Conservation (phyloP, 176 grass and related monocot genomes). For the Themeda triandra region DNA sequence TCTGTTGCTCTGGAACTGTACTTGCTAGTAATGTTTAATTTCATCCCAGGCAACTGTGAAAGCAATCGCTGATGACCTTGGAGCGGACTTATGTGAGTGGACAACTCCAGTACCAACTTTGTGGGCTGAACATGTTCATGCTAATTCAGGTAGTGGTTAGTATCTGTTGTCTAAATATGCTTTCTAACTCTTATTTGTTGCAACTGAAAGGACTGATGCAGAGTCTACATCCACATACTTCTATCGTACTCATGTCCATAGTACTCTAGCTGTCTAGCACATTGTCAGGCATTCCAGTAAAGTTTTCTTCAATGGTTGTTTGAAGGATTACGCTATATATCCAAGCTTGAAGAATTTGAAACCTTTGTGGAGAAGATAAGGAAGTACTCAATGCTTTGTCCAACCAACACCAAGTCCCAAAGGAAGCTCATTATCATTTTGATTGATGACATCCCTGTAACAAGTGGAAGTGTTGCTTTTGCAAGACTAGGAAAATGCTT, state of each 20-base stretch:
- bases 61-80: slow-evolving; percentile 60
- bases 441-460: slow-evolving; percentile 88
- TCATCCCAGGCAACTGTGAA: slow-evolving; percentile 70
- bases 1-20: slow-evolving; percentile 15
- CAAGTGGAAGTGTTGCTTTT: slow-evolving; percentile 72
- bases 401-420: slow-evolving; percentile 34
- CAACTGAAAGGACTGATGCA: not conserved
- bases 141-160: slow-evolving; percentile 46
- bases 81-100: slow-evolving; percentile 81
- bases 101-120: slow-evolving; percentile 86
- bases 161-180: not conserved
- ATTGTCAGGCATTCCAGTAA: not conserved
- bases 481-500: slow-evolving; percentile 82
- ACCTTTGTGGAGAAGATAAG: slow-evolving; percentile 82
- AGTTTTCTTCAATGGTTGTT: slow-evolving; percentile 22
- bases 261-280: slow-evolving; percentile 5
- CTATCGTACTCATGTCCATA: not conserved
- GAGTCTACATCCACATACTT: not conserved
- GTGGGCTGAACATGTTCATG: slow-evolving; percentile 83
- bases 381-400: slow-evolving; percentile 78
- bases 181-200: slow-evolving; percentile 1
- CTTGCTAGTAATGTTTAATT: slow-evolving; percentile 17
- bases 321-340: slow-evolving; percentile 74
- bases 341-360: slow-evolving; percentile 97
- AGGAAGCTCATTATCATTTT: slow-evolving; percentile 67